A percentile compares a stretch with the other conserved stretches of the same genome.
Conservation (phyloP, 2,329 filamentous ascomycete genomes). For the Penicillium sp. region DNA sequence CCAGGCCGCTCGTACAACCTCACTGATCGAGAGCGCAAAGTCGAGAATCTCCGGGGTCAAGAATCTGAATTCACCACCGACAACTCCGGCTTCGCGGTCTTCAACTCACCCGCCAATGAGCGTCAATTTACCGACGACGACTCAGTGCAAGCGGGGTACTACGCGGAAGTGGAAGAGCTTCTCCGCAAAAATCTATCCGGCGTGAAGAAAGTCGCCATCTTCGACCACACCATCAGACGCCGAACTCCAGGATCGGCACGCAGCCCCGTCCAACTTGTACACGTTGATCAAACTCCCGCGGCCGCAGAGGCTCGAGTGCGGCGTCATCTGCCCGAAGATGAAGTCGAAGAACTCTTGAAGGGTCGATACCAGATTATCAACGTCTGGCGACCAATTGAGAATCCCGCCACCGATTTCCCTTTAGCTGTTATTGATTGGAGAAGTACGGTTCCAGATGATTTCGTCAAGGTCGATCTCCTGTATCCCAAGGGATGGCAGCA, state of each 20-base stretch:
- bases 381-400: constrained; percentile 68
- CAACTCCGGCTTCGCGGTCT: constrained; percentile 61
- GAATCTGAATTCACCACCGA: constrained; percentile 58
- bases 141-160: constrained; percentile 60
- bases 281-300: constrained; percentile 69
- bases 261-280: constrained; percentile 69
- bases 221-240: constrained; percentile 71
- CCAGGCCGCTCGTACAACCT: constrained; percentile 58
- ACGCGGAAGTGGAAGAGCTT: constrained; percentile 62
- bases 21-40: constrained; percentile 48
- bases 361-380: constrained; percentile 69
- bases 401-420: constrained; percentile 66
- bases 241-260: constrained; percentile 57
- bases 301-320: constrained; percentile 65
- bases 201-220: constrained; percentile 66
- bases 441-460: constrained; percentile 58
- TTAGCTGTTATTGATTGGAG: constrained; percentile 69
- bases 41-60: constrained; percentile 58
- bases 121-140: constrained; percentile 59
- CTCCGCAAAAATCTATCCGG: constrained; percentile 57
- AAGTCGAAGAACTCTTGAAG: constrained; percentile 59
- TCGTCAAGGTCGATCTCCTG: constrained; percentile 63
- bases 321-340: constrained; percentile 58
- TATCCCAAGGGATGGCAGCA: constrained; percentile 63
- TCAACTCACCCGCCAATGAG: constrained; percentile 55